Base-by-base conservation (phyloP, 805 yeast genomes). In the Saturnispora bothae region DNA sequence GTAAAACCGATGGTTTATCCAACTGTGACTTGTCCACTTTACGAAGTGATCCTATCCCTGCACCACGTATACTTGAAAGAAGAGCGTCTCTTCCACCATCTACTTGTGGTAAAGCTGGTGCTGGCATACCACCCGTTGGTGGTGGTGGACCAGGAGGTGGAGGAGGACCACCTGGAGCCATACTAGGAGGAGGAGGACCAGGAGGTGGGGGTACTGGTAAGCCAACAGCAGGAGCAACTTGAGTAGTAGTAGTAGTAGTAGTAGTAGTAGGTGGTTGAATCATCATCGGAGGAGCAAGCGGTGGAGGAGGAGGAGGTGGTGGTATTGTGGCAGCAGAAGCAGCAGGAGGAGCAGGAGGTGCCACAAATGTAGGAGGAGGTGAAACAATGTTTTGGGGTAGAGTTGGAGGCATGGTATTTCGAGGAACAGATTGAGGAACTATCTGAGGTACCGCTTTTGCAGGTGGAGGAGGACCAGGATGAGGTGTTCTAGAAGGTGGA, bases 21-120 rank as follows among this genome's bases (percentile, higher is more conserved):
- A 85, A 62, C 49, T 81, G 86, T 0, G 84, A 59, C 58, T 86
- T 89, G 57, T 89, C 96, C 2, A 81, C 80, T 54, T 78, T 84
- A 46, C 68, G 74, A 47, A 89, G 68, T 5, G 73, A 51, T 0
- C 80, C 78, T 4, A 88, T 28, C 27, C 89, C 88, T 0, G 95
- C 78, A 28, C 78, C 74, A 48, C 95, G 69, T 48, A 89, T 89
- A 1, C 96, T 84, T 0, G 94, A 83, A 43, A 89, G 64, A 30
- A 89, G 66, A 0, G 94, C 94, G 56, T 83, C 94, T 48, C 95
- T 66, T 0, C 78, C 78, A 2, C 64, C 60, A 47, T 4, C 66
- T 57, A 3, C 63, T 53, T 9, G 65, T 54, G 31, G 55, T 59
- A 34, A 58, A 62, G 59, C 51, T 3, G 60, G 55, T 13, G 64